Conservation (phyloP, 148 eudicot species). For the Arctostaphylos glauca region DNA sequence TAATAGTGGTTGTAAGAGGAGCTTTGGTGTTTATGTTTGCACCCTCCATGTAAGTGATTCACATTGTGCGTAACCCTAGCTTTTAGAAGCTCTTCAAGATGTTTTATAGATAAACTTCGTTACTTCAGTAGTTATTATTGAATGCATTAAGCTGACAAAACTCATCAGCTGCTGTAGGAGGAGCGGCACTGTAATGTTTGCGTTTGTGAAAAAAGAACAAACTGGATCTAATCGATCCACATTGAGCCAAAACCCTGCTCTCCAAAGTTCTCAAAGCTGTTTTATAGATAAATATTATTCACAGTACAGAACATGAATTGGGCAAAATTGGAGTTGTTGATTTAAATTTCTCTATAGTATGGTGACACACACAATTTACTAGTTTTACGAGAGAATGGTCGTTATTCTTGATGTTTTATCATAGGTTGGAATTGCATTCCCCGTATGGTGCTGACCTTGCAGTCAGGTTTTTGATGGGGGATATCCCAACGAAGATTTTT, state of each 20-base stretch:
- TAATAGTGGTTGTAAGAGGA: not conserved
- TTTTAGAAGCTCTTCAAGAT: not conserved
- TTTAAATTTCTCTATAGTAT: not conserved
- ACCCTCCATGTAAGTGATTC: not conserved
- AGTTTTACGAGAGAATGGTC: not conserved
- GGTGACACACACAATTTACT: not conserved
- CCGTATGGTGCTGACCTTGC: not conserved
- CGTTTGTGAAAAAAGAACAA: not conserved
- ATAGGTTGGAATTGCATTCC: conserved; percentile 10
- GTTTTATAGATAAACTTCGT: not conserved
- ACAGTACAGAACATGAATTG: not conserved
- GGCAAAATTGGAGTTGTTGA: not conserved
- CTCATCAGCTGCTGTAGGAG: not conserved
- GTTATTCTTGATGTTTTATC: conserved; percentile 2
- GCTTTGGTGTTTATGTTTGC: not conserved
- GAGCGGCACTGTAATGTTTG: not conserved
- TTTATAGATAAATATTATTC: not conserved
- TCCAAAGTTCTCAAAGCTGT: conserved; percentile 7
- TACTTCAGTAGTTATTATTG: no score
- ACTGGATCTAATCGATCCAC: not conserved
- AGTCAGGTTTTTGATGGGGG: not conserved
- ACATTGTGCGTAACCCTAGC: not conserved
- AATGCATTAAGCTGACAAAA: not conserved
- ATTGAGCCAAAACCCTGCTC: conserved; percentile 11
- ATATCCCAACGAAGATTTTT: not conserved